Evolutionary conservation across 768 basidiomycete species (phyloP).

Genomic region (Royoungia palumana): DNA sequence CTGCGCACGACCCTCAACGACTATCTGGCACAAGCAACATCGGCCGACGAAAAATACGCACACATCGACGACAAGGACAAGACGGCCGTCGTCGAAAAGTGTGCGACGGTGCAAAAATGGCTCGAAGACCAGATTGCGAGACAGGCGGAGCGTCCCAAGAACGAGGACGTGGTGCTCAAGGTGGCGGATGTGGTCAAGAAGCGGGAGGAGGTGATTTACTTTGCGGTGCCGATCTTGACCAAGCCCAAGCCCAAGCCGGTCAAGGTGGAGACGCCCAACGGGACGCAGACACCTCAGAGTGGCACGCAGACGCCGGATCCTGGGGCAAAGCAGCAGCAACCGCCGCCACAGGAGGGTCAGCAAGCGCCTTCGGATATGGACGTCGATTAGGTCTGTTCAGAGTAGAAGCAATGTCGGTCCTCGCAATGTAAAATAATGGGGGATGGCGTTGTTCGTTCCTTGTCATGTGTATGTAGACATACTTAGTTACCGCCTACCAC

Average conservation of each 20-base stretch:
- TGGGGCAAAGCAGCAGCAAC: constrained; percentile 31
- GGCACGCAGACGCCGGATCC: constrained; percentile 56
- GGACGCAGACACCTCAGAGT: constrained; percentile 71
- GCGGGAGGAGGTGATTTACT: constrained; percentile 89
- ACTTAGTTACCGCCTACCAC: constrained; percentile 4
- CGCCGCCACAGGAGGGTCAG: constrained; percentile 25
- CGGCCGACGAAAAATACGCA: constrained; percentile 76
- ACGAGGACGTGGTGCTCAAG: constrained; percentile 80
- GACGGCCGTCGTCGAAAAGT: constrained; percentile 82
- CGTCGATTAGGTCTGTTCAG: constrained; percentile 54
- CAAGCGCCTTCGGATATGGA: constrained; percentile 75
- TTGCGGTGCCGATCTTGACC: constrained; percentile 85
- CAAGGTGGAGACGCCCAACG: constrained; percentile 48
- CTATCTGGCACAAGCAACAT: constrained; percentile 81
- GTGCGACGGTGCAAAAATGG: constrained; percentile 91
- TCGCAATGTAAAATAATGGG: background rate
- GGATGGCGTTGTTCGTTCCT: background rate
- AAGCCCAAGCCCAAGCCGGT: constrained; percentile 88
- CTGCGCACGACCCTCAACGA: constrained; percentile 87
- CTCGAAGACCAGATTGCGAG: constrained; percentile 86
- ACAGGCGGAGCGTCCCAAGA: constrained; percentile 88
- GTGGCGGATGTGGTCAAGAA: constrained; percentile 84
- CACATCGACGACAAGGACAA: constrained; percentile 92
- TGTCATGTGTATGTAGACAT: constrained; percentile 2
- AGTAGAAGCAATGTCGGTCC: too few relatives aligned